A percentile compares a stretch with the other conserved stretches of the same genome.
Evolutionary conservation across 345 rosid species (phyloP).

Genomic region (Aquilaria yunnanensis): DNA sequence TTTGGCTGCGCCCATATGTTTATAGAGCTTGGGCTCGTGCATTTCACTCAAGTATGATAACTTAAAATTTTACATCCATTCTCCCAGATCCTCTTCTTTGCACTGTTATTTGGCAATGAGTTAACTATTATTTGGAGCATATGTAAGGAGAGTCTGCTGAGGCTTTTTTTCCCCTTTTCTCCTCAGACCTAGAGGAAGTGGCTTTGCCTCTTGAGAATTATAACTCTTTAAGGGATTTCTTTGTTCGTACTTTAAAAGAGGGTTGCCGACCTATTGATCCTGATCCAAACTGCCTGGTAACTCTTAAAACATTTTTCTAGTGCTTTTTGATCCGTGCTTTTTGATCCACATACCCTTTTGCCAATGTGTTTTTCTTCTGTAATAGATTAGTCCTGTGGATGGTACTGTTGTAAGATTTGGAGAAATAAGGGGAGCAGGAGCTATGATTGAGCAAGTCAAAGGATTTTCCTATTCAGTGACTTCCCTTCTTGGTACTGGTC

Average conservation of each 20-base stretch:
- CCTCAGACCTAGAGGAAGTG: constrained; percentile 81
- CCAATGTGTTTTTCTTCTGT: constrained; percentile 15
- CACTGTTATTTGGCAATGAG: neutral
- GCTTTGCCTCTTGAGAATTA: constrained; percentile 83
- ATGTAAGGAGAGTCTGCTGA: neutral
- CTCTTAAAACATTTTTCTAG: constrained; percentile 51
- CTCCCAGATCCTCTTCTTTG: neutral
- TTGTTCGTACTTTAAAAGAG: constrained; percentile 77
- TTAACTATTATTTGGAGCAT: constrained; percentile 2
- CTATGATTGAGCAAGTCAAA: constrained; percentile 96
- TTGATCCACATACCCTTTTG: constrained; percentile 9
- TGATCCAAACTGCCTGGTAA: constrained; percentile 92
- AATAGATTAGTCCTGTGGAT: constrained; percentile 93
- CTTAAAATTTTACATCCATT: constrained; percentile 1
- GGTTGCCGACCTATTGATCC: constrained; percentile 86
- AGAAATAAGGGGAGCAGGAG: constrained; percentile 70
- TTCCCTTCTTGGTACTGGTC: constrained; percentile 79
- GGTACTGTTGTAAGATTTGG: constrained; percentile 79
- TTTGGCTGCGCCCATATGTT: constrained; percentile 74
- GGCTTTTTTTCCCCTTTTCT: constrained; percentile 3
- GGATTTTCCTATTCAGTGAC: constrained; percentile 81
- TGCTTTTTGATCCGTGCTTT: constrained; percentile 1
- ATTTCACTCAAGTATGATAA: constrained; percentile 73
- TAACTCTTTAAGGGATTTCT: constrained; percentile 75
- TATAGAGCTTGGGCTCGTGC: constrained; percentile 95